Percentiles rank a stretch among this genome's conserved stretches.
Conservation (phyloP, 306 rosid genomes). For the Boehmeria nivea region DNA sequence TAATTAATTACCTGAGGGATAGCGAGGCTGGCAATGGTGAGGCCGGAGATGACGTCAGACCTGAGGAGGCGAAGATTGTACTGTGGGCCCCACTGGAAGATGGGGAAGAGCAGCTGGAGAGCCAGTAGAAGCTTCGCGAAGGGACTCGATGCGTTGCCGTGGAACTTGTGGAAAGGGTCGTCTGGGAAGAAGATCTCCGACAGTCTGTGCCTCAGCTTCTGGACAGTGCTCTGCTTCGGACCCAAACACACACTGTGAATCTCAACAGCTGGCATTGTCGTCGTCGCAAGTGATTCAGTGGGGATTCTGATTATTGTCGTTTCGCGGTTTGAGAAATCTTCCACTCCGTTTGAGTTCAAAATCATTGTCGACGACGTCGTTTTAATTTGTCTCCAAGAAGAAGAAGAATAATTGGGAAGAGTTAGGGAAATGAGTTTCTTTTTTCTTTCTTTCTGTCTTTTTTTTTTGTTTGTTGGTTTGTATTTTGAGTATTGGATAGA, state of each 20-base stretch:
- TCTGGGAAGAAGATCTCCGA: conserved; percentile 86
- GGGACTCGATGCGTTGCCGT: conserved; percentile 41
- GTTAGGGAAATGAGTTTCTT: too few relatives aligned
- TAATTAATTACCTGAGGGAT: conserved; percentile 99
- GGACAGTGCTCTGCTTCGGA: conserved; percentile 48
- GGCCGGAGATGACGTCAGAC: conserved; percentile 75
- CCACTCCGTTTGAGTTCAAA: conserved; percentile 64
- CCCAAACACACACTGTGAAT: conserved; percentile 67
- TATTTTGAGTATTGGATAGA: too few relatives aligned
- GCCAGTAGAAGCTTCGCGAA: conserved; percentile 43
- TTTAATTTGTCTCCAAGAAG: not conserved
- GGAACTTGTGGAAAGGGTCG: conserved; percentile 69
- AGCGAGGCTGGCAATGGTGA: conserved; percentile 95
- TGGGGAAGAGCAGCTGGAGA: conserved; percentile 70
- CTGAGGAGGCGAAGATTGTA: conserved; percentile 50
- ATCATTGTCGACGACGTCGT: conserved; percentile 31
- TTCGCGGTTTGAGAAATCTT: conserved; percentile 38
- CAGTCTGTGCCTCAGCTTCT: conserved; percentile 60
- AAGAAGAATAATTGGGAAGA: not conserved
- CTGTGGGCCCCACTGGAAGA: conserved; percentile 79
- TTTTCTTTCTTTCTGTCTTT: too few relatives aligned
- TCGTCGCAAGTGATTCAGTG: conserved; percentile 18
- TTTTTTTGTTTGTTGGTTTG: too few relatives aligned
- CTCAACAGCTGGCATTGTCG: conserved; percentile 38
- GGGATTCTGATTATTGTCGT: conserved; percentile 33